A percentile compares a stretch with the other conserved stretches of the same genome.
phyloP scores from a whole-genome alignment of 176 grass and related monocot genomes.

The Zizania latifolia region DNA sequence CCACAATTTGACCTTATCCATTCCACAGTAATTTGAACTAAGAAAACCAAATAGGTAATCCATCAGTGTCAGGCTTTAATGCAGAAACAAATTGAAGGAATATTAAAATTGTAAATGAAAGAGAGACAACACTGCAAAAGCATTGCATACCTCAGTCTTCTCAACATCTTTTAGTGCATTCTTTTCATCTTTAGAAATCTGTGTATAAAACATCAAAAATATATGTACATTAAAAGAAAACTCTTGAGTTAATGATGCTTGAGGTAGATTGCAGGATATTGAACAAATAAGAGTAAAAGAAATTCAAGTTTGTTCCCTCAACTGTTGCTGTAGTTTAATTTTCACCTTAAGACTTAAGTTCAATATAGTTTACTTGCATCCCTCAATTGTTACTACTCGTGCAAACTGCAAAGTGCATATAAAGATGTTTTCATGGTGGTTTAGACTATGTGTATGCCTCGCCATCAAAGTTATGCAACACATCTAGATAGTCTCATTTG shows the following conservation, averaged over 20 bases:
- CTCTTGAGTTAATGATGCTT: background rate
- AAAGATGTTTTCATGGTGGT: too few relatives aligned
- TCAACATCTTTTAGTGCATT: conserved; percentile 39
- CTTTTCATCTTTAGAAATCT: conserved; percentile 49
- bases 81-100: background rate
- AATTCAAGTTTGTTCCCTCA: background rate
- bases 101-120: background rate
- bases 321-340: too few relatives aligned
- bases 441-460: too few relatives aligned
- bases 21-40: too few relatives aligned
- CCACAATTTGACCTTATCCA: too few relatives aligned
- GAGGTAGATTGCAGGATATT: background rate
- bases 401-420: too few relatives aligned
- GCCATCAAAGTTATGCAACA: too few relatives aligned
- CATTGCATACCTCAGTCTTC: conserved; percentile 43
- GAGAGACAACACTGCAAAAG: background rate
- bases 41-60: too few relatives aligned
- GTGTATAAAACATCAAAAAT: conserved; percentile 17
- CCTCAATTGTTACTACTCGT: too few relatives aligned
- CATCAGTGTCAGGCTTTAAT: background rate
- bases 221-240: conserved; percentile 17
- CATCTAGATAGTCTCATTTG: too few relatives aligned
- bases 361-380: too few relatives aligned
- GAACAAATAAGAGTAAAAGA: background rate
- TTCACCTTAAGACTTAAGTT: too few relatives aligned